Base-by-base conservation (phyloP, 768 basidiomycete genomes). In the Crepidotus variabilis region DNA sequence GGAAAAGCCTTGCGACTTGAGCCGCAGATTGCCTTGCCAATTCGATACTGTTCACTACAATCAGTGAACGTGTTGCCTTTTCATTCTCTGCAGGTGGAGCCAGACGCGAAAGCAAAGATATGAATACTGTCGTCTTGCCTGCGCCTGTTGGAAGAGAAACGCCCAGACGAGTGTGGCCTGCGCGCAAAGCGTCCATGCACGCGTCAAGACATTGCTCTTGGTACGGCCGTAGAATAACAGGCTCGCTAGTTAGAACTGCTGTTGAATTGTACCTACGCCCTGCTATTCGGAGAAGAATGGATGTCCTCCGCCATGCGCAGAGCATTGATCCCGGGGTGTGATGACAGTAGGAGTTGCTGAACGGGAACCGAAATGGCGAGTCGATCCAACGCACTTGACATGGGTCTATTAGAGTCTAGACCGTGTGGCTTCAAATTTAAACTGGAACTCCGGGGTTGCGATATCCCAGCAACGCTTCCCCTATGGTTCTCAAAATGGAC, bases 121-220 rank as follows among this genome's bases (percentile, higher is more conserved):
- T 84, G 71, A 98, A 98, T 52, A 97, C 88, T 0, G 92, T 90
- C 0, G 95, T 98, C 71, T 98, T 98, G 3, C 85, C 85, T 16
- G 90, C 82, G 22, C 92, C 93, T 32, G 92, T 92, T 45, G 93
- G 92, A 5, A 92, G 72, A 6, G 90, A 92, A 20, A 93, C 88
- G 14, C 91, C 92, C 16, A 94, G 86, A 24, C 92, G 84, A 6
- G 85, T 81, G 47, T 71, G 71, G n/a, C 93, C 92, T 23, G 76
- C 69, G 20, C 72, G 66, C 14, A 96, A 74, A 7, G 94, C 90
- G 18, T 83, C 80, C 1, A 84, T 72, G 67, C 94, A 95, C 3
- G 90, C 84, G 13, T 83, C 73, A 23, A 98, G 75, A 66, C 92
- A 94, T 8, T 81, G 76, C 60, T 89, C 82, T 65, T 98, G 95